Conservation (phyloP, 1,284 basidiomycete species). For the Ceraceosorus guamensis region DNA sequence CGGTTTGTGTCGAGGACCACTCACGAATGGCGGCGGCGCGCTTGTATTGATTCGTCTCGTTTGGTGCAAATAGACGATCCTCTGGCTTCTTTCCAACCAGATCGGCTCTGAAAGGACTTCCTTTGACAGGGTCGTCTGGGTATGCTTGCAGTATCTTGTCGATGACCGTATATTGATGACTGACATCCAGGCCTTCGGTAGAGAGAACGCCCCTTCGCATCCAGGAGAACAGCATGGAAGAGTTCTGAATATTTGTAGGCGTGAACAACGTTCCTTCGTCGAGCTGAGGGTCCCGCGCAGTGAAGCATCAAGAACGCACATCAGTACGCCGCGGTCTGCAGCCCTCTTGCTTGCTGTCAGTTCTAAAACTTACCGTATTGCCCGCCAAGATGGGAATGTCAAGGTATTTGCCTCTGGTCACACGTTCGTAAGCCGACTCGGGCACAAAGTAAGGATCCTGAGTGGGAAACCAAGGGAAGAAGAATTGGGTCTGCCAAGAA, state of each 20-base stretch:
- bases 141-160: neutral
- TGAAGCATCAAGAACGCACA: too few relatives aligned
- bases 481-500: neutral
- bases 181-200: neutral
- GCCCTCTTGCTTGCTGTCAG: too few relatives aligned
- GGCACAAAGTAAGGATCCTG: constrained; percentile 21
- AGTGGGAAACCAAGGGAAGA: constrained; percentile 14
- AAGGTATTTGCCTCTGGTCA: constrained; percentile 15
- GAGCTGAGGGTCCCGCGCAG: neutral
- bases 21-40: neutral
- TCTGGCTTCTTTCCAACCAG: neutral
- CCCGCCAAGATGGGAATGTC: constrained; percentile 22
- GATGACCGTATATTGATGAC: neutral
- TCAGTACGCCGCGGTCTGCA: too few relatives aligned
- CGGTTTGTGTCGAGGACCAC: neutral
- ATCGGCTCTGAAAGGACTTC: neutral
- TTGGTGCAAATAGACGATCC: neutral
- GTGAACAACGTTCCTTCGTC: constrained; percentile 20
- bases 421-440: constrained; percentile 15
- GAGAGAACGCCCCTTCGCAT: neutral
- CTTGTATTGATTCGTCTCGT: neutral
- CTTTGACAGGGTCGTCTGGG: constrained; percentile 2
- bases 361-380: constrained; percentile 9
- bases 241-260: neutral
- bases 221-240: neutral